Base-by-base conservation (phyloP, 345 rosid species). In the Sisymbrium altissimum region DNA sequence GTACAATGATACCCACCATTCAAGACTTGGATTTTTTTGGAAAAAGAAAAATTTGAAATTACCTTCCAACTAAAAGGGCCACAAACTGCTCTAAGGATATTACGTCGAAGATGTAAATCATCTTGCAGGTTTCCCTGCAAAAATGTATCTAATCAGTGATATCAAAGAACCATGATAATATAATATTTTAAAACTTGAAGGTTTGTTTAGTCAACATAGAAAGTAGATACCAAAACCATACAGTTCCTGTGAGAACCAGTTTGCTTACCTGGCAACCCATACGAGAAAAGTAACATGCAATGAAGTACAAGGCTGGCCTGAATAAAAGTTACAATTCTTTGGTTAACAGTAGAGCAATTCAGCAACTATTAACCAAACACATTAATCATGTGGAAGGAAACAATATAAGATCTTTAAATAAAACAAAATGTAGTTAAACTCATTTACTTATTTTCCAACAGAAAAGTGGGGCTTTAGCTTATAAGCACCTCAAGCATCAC, bases 281-380 rank as follows among this genome's bases (percentile, higher is more conserved):
- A 64, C 83, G 83, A 60, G 96, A 87, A 85, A 88, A 89, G 81
- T 88, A 94, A 70, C 89, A 78, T 14, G 84, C 86, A 63, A 87
- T 83, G 87, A 94, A 89, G 84, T 84, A 94, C 82, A 94, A 76
- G 77, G 83, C 81, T 72, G 91, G 82, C 93, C 98, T 93, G 89
- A 15, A 78, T 49, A 64, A 59, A 84, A 56, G 79, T 70, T 43
- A 65, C 11, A 78, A 64, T 6, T 40, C 15, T 41, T 74, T 61
- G 54, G 60, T 60, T 12, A 40, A 63, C 78, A 53, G 50, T 55
- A 27, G 55, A 64, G 64, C 44, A 46, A 53, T 23, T 52, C 56
- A 75, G 55, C 58, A 52, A 69, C 50, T 63, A 17, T 8, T 52
- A 60, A 53, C 48, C 56, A 35, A 62, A 15, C 50, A 39, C 19